These are phyloP conservation scores for Dictyophora rubrovolvata DNA, from an alignment of 768 basidiomycete genomes.

Conservation along the genomic window DNA sequence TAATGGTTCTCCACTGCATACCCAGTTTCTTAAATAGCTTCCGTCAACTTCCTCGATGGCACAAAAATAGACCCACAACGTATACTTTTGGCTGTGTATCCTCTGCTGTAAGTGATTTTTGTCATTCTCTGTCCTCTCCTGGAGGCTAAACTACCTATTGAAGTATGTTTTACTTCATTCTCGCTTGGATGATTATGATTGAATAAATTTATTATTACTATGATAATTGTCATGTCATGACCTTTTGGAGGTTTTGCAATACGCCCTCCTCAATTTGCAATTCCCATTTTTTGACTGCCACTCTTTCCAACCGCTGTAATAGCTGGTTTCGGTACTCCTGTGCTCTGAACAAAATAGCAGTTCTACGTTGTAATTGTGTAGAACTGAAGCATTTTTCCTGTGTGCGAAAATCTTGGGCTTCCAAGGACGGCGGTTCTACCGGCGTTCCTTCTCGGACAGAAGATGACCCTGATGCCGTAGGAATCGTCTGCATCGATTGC, in stretches of 20 bases:
- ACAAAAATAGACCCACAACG: conserved; percentile 88
- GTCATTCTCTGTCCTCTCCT: conserved; percentile 3
- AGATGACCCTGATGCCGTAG: conserved; percentile 44
- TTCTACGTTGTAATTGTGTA: conserved; percentile 23
- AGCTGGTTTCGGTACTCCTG: conserved; percentile 43
- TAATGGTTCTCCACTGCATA: background rate
- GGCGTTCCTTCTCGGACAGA: conserved; percentile 74
- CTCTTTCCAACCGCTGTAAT: conserved; percentile 42
- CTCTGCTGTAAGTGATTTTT: conserved; percentile 61
- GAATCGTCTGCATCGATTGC: background rate
- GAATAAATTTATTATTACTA: conserved; percentile 36
- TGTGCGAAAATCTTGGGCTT: conserved; percentile 6
- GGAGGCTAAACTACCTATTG: background rate
- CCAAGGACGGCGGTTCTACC: background rate
- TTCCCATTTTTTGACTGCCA: conserved; percentile 66
- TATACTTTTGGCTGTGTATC: conserved; percentile 89
- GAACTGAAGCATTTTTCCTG: background rate
- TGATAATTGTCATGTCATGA: background rate
- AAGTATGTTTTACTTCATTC: conserved; percentile 86
- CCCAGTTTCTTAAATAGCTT: conserved; percentile 40
- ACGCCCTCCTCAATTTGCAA: conserved; percentile 61
- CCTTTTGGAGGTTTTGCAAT: conserved; percentile 37
- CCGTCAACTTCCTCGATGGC: conserved; percentile 91
- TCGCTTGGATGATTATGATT: conserved; percentile 96
- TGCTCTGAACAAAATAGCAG: conserved; percentile 42